Conservation (phyloP, 495 filamentous ascomycete genomes). For the Saxophila tyrrhenica region DNA sequence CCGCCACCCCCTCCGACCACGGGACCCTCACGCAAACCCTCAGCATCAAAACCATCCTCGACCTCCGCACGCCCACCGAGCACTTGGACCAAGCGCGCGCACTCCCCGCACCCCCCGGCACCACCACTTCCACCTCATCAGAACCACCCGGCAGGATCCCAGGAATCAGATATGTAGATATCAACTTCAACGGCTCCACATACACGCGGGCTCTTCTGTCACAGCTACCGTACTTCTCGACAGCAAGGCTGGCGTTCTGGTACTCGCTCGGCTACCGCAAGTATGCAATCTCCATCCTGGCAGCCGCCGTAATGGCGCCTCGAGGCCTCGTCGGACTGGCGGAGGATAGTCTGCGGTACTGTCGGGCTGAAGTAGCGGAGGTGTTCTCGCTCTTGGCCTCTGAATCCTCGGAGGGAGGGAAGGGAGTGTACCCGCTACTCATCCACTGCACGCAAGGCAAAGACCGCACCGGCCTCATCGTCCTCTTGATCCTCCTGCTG, state of each 20-base stretch:
- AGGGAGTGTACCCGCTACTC: conserved; percentile 58
- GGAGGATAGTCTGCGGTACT: conserved; percentile 52
- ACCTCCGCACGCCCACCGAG: conserved; percentile 68
- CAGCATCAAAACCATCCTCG: conserved; percentile 59
- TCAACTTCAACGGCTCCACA: conserved; percentile 61
- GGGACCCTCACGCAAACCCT: conserved; percentile 47
- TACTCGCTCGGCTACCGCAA: conserved; percentile 54
- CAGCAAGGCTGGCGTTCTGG: conserved; percentile 46
- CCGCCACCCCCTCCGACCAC: conserved; percentile 56
- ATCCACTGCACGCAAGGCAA: conserved; percentile 85
- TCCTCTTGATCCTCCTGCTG: conserved; percentile 52
- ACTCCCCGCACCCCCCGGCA: conserved; percentile 34
- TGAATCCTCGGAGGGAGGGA: too few relatives aligned
- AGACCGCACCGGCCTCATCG: conserved; percentile 65
- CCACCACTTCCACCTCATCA: conserved; percentile 8
- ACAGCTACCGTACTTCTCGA: conserved; percentile 55
- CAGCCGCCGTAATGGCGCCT: conserved; percentile 54
- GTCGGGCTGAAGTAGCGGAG: conserved; percentile 43
- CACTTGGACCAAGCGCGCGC: conserved; percentile 58
- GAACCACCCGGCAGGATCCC: conserved; percentile 41
- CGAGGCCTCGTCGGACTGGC: conserved; percentile 57
- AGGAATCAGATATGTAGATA: conserved; percentile 45
- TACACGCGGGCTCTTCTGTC: conserved; percentile 59
- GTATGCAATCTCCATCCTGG: conserved; percentile 55
- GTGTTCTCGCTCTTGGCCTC: too few relatives aligned